phyloP scores from a whole-genome alignment of 1,284 basidiomycete species.

The Rhodotorula sp. region DNA sequence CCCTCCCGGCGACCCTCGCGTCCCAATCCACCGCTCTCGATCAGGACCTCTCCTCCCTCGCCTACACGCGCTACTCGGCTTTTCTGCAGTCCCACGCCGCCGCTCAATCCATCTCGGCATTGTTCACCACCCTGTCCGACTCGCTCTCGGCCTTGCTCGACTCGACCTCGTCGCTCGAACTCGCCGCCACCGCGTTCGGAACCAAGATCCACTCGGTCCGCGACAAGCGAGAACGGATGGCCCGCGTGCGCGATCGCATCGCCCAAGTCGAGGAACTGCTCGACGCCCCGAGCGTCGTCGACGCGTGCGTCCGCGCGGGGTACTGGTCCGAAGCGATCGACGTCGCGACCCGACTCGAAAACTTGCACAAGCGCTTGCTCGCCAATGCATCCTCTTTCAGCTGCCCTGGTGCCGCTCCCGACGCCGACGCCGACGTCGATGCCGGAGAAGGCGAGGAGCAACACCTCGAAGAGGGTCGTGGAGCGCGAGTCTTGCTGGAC shows the following conservation, averaged over 20 bases:
- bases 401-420: too few relatives aligned
- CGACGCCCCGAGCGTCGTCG: constrained; percentile 82
- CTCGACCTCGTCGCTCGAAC: constrained; percentile 30
- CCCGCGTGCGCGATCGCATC: constrained; percentile 79
- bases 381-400: constrained; percentile 30
- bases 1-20: constrained; percentile 27
- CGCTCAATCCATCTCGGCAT: constrained; percentile 31
- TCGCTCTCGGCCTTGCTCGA: constrained; percentile 33
- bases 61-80: constrained; percentile 40
- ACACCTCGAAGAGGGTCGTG: constrained; percentile 47
- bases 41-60: constrained; percentile 39
- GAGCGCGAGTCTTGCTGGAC: constrained; percentile 70
- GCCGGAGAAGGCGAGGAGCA: too few relatives aligned
- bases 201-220: constrained; percentile 13
- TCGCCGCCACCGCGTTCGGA: constrained; percentile 20
- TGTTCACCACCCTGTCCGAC: constrained; percentile 30
- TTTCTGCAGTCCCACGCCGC: constrained; percentile 38
- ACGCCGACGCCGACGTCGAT: too few relatives aligned
- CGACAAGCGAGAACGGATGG: constrained; percentile 55
- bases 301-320: constrained; percentile 85
- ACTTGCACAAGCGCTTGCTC: constrained; percentile 52
- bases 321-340: constrained; percentile 87
- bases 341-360: constrained; percentile 65
- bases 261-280: constrained; percentile 86
- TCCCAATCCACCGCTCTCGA: constrained; percentile 33